Evolutionary conservation across 2,329 filamentous ascomycete species (phyloP), one percentile per base, ranked within the genome.

Genomic region (Fusarium chlamydosporum): DNA sequence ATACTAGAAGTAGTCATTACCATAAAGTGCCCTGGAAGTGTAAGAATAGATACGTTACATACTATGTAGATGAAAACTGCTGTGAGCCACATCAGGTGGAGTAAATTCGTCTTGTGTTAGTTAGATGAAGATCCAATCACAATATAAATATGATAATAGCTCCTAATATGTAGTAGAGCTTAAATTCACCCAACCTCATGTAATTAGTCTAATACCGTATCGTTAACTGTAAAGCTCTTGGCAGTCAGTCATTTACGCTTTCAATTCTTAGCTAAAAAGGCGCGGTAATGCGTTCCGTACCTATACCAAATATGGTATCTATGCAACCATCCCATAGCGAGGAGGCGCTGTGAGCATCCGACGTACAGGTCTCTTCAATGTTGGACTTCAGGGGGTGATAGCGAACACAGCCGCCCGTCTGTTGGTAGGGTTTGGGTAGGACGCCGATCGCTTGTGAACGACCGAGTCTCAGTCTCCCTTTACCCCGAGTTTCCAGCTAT

Each of bases 101-200:
- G 47, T 18, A n/a, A 16, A 51, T 29, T 38, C 34, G 35, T 40
- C 47, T 51, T 18, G 43, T 43, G 43, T n/a, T 15, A 13, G 43
- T n/a, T 15, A 13, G 29, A 34, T 9, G 7, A 45, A 29, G 35
- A 20, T 46, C 56, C 42, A 67, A 63, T 67, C 66, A 69, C 38
- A 42, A 29, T 5, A 34, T 7, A 13, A 52, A 15, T 18, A 38
- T 20, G 27, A 46, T 29, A 6, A 23, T 23, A 23, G 23, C 23
- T 23, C 23, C 23, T 23, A 35, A 40, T 35, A 27, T 34, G 8
- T 23, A 12, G 50, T 33, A 18, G 31, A 61, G 34, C 6, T 43
- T 16, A 42, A 18, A 23, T n/a, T 33, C 23, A 23, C 23, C 23
- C 5, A 23, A 23, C 23, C 6, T 23, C 3, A 6, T 4, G 23